phyloP scores from a whole-genome alignment of 495 filamentous ascomycete species.

The Pyronema omphalodes region DNA sequence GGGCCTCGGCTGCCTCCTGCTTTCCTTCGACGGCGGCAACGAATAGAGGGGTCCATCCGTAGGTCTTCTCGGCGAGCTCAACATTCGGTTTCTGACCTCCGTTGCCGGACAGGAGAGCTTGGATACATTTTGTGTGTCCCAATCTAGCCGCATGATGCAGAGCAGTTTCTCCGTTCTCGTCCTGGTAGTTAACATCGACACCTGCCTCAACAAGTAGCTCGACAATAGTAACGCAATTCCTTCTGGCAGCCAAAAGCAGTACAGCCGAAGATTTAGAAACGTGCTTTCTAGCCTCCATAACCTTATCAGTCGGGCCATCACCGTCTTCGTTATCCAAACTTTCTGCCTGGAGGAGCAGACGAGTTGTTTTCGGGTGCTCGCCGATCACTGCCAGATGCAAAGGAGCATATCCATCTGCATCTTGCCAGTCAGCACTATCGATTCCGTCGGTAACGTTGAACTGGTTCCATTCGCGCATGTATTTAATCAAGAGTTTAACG shows the following conservation, averaged over 20 bases:
- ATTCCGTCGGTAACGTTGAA: conserved; percentile 73
- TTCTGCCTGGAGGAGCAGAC: conserved; percentile 59
- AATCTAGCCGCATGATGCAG: conserved; percentile 83
- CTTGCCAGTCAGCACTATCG: conserved; percentile 71
- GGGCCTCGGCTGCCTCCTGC: conserved; percentile 43
- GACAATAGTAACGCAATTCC: conserved; percentile 67
- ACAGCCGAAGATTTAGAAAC: conserved; percentile 78
- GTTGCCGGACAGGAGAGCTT: conserved; percentile 51
- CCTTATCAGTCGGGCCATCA: conserved; percentile 36
- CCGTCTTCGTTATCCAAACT: conserved; percentile 35
- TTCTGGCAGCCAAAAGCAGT: conserved; percentile 67
- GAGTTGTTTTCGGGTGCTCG: conserved; percentile 72
- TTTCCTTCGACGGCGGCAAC: conserved; percentile 79
- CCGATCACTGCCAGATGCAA: conserved; percentile 83
- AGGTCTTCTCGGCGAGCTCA: conserved; percentile 64
- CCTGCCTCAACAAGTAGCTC: conserved; percentile 74
- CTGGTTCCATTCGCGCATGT: conserved; percentile 73
- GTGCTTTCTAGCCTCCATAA: conserved; percentile 42
- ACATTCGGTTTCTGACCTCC: conserved; percentile 50
- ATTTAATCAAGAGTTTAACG: conserved; percentile 68
- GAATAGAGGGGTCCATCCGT: conserved; percentile 85
- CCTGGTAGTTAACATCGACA: conserved; percentile 65
- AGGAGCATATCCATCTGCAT: conserved; percentile 78
- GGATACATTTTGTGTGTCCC: conserved; percentile 63
- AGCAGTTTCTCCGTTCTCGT: conserved; percentile 81